A percentile compares a stretch with the other conserved stretches of the same genome.
phyloP scores from a whole-genome alignment of 148 eudicot species.

The Cornus suecica region DNA sequence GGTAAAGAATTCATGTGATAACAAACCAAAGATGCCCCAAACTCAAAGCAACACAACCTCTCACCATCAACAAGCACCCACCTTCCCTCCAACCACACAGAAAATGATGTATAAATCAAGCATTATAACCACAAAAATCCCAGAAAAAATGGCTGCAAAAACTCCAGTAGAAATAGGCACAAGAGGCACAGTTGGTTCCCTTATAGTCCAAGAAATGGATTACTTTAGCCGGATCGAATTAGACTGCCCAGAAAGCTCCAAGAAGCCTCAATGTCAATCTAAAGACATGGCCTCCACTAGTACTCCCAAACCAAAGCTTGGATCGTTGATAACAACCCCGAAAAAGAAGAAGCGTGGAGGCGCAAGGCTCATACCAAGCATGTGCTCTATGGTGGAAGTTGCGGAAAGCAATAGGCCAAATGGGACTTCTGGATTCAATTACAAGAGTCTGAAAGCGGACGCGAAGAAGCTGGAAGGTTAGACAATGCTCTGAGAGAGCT shows the following conservation, averaged over 20 bases:
- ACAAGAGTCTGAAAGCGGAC: conserved; percentile 44
- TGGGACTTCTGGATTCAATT: conserved; percentile 23
- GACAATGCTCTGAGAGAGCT: conserved; percentile 57
- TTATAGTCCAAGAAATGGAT: conserved; percentile 52
- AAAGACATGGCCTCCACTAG: conserved; percentile 14
- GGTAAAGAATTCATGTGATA: conserved; percentile 5
- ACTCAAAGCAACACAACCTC: conserved; percentile 12
- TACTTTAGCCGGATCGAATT: conserved; percentile 39
- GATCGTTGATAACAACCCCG: conserved; percentile 16
- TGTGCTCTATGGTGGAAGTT: conserved; percentile 57
- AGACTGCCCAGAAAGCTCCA: conserved; percentile 17
- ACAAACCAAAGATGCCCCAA: conserved; percentile 15
- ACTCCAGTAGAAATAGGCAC: conserved; percentile 51
- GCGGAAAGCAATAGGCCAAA: conserved; percentile 32
- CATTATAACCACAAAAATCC: conserved; percentile 16
- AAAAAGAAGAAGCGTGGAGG: conserved; percentile 41
- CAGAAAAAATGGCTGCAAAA: conserved; percentile 26
- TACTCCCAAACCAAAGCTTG: conserved; percentile 17
- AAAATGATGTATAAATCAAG: conserved; percentile 24
- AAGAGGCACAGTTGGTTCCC: conserved; percentile 60
- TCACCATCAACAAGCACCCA: conserved; percentile 19
- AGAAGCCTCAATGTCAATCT: conserved; percentile 12
- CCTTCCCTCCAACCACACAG: conserved; percentile 10
- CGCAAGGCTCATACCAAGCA: conserved; percentile 47
- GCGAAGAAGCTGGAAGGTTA: conserved; percentile 27